Base-by-base conservation (phyloP, 2,329 filamentous ascomycete species). In the Phoma herbarum region DNA sequence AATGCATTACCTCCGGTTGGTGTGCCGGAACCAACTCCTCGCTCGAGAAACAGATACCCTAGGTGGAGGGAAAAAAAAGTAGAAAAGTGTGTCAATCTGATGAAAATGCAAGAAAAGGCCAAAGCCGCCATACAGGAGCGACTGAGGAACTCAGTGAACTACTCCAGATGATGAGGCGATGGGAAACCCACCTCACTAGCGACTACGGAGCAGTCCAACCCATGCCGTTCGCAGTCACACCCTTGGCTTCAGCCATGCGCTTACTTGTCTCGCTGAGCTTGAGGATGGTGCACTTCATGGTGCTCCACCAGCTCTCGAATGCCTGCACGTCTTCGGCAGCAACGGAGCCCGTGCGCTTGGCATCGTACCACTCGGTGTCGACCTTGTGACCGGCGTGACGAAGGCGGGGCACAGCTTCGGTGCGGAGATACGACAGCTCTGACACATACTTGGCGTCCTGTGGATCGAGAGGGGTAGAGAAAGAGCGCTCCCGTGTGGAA, bases 341-440 rank as follows among this genome's bases (percentile, higher is more conserved):
- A 28, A 74, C 29, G 18, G 37, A 7, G 9, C 61, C 62, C 10
- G 52, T 58, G 47, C 67, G 68, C 63, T 75, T 72, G 57, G 63
- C 64, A 45, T 76, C 72, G 41, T 62, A 59, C 72, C 70, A 78
- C 58, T 74, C 73, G 3, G 60, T 66, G 43, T 77, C 74, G 20
- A 79, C 71, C 45, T 74, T 70, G 64, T 68, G 72, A 22, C 65
- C 63, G 37, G 69, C 60, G 57, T 82, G 81, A 31, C 78, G 77
- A 54, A 83, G 76, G 51, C 80, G 78, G 3, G 78, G 74, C 29
- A 81, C 66, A n/a, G 75, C 71, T 53, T 76, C 73, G 31, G 73
- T 72, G 57, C 76, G 77, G 37, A 81, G 62, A 45, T 79, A 74
- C 18, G 74, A 74, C 33, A 78, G 65, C 65, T 78, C 74, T 3